A percentile compares a stretch with the other conserved stretches of the same genome.
Evolutionary conservation across 306 rosid genomes (phyloP).

Genomic region (Prinsepia uniflora): DNA sequence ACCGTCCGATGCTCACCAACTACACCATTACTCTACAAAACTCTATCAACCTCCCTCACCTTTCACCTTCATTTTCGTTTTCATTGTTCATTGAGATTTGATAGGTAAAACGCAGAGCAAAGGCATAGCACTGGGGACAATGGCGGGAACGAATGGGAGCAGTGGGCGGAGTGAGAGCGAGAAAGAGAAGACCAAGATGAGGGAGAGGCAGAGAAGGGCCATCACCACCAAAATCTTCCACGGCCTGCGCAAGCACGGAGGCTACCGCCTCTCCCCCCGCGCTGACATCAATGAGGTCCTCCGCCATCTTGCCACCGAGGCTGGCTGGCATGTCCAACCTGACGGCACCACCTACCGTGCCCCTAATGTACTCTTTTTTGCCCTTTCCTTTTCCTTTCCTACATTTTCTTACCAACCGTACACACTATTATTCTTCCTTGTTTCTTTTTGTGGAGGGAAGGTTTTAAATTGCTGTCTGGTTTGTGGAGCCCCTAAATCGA

Average conservation of each 20-base stretch:
- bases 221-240: conserved; percentile 52
- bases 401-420: conserved; percentile 15
- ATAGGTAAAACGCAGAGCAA: neutral
- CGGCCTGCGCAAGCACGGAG: conserved; percentile 48
- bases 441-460: conserved; percentile 18
- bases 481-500: conserved; percentile 32
- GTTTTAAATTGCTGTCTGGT: conserved; percentile 33
- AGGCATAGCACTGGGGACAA: neutral
- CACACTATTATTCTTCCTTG: neutral
- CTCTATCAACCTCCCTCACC: neutral
- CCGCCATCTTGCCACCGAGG: conserved; percentile 45
- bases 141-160: conserved; percentile 16
- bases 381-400: neutral
- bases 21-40: neutral
- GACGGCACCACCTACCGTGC: conserved; percentile 56
- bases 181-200: conserved; percentile 51
- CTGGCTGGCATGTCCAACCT: conserved; percentile 41
- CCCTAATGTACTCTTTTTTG: conserved; percentile 11
- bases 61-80: neutral
- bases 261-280: conserved; percentile 43
- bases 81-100: neutral
- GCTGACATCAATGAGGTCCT: conserved; percentile 56
- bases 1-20: conserved; percentile 10
- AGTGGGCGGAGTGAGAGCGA: conserved; percentile 34
- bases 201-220: conserved; percentile 51